phyloP scores from a whole-genome alignment of 202 grass and related monocot genomes.

The Carex sylvatica region DNA sequence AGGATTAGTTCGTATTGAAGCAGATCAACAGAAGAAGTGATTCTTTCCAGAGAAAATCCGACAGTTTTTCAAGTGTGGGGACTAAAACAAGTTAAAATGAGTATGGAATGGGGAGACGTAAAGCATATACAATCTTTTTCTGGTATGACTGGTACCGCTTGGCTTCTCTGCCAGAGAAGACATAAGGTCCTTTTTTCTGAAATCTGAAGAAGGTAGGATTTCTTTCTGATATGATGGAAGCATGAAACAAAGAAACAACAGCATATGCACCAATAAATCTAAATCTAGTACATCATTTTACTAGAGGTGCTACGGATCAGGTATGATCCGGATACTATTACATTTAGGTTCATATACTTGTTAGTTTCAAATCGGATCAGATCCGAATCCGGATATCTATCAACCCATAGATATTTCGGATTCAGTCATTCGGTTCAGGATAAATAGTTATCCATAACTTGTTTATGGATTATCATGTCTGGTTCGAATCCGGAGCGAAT shows the following conservation, averaged over 20 bases:
- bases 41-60: slow-evolving; percentile 7
- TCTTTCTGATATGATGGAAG: neutral
- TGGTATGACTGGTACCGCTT: slow-evolving; percentile 11
- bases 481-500: no score
- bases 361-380: no score
- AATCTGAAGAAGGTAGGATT: neutral
- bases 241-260: neutral
- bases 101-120: neutral
- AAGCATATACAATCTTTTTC: slow-evolving; percentile 20
- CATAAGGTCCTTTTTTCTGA: neutral
- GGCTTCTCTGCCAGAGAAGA: slow-evolving; percentile 2
- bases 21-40: neutral
- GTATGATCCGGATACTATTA: no score
- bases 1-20: neutral
- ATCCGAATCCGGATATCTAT: no score
- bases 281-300: neutral
- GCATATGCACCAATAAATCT: neutral
- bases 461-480: no score
- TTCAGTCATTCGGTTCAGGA: no score
- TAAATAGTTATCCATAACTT: no score
- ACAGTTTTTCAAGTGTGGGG: slow-evolving; percentile 11
- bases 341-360: no score
- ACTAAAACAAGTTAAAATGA: neutral
- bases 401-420: no score
- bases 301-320: neutral